phyloP scores from a whole-genome alignment of 228 moss, liverwort and hornwort genomes.

The Sphagnum magellanicum region DNA sequence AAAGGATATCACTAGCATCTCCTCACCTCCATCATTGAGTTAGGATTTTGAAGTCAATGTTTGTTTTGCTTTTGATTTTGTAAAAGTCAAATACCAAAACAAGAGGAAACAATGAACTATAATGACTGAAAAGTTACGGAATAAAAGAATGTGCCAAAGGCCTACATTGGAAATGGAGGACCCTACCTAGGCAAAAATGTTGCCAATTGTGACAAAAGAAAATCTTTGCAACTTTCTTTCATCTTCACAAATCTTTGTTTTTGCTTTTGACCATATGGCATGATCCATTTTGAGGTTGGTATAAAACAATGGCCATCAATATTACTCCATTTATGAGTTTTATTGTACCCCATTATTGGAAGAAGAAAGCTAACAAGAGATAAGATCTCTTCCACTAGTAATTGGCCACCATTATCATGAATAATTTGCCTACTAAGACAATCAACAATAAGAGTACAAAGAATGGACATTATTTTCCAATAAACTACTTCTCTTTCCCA shows the following conservation, averaged over 20 bases:
- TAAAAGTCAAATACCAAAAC: too few species aligned
- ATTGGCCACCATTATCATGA: slow-evolving; percentile 67
- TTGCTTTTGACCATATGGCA: slow-evolving; percentile 17
- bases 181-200: slow-evolving; percentile 60
- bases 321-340: slow-evolving; percentile 24
- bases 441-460: too few species aligned
- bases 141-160: too few species aligned
- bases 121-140: too few species aligned
- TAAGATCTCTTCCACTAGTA: slow-evolving; percentile 53
- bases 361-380: slow-evolving; percentile 41
- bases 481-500: too few species aligned
- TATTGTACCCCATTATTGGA: slow-evolving; percentile 20
- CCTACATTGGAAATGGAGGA: slow-evolving; percentile 33
- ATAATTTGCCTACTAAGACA: slow-evolving; percentile 49
- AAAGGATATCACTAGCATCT: too few species aligned
- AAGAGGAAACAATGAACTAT: too few species aligned
- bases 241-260: slow-evolving; percentile 40
- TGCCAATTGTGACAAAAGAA: slow-evolving; percentile 61
- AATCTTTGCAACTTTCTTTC: slow-evolving; percentile 72
- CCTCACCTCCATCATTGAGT: too few species aligned
- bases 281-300: slow-evolving; percentile 23
- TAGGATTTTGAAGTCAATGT: too few species aligned
- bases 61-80: too few species aligned
- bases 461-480: too few species aligned
- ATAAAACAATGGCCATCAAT: slow-evolving; percentile 29